Percentiles rank a stretch among this genome's conserved stretches.
Conservation (phyloP, 169 alveolate species). For the Cryptosporidium muris region DNA sequence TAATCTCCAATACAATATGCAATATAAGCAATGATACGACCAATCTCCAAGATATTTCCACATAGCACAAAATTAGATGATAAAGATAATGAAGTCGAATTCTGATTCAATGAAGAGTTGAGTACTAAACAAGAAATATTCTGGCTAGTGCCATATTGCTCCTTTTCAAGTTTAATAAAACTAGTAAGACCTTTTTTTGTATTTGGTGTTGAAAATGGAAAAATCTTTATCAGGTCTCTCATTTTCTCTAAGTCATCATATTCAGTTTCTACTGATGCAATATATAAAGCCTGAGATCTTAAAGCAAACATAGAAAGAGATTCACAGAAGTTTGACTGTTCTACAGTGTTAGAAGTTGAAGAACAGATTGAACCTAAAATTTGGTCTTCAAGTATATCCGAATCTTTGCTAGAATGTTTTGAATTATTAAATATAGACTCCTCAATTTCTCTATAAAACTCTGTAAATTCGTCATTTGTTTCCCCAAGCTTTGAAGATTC, state of each 20-base stretch:
- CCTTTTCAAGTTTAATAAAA: slow-evolving; percentile 38
- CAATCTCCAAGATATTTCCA: slow-evolving; percentile 43
- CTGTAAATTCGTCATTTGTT: not conserved
- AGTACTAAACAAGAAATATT: not conserved
- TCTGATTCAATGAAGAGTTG: too few relatives aligned
- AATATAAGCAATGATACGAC: slow-evolving; percentile 61
- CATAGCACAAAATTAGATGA: slow-evolving; percentile 9
- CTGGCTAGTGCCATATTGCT: not conserved
- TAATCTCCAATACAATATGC: slow-evolving; percentile 61
- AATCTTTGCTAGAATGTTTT: too few relatives aligned
- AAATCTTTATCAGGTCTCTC: not conserved
- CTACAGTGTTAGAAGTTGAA: not conserved
- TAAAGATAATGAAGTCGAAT: not conserved
- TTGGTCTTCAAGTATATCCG: not conserved
- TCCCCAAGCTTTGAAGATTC: not conserved
- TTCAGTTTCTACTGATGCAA: slow-evolving; percentile 51
- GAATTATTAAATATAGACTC: not conserved
- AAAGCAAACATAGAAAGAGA: slow-evolving; percentile 51
- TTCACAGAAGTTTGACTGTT: slow-evolving; percentile 34
- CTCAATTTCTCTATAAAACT: slow-evolving; percentile 14
- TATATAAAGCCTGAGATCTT: slow-evolving; percentile 52
- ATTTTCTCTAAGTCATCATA: slow-evolving; percentile 39
- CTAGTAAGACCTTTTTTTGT: slow-evolving; percentile 29
- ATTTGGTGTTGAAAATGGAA: not conserved
- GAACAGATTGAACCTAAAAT: not conserved